phyloP scores from a whole-genome alignment of 345 rosid genomes.

The Physaria fendleri region DNA sequence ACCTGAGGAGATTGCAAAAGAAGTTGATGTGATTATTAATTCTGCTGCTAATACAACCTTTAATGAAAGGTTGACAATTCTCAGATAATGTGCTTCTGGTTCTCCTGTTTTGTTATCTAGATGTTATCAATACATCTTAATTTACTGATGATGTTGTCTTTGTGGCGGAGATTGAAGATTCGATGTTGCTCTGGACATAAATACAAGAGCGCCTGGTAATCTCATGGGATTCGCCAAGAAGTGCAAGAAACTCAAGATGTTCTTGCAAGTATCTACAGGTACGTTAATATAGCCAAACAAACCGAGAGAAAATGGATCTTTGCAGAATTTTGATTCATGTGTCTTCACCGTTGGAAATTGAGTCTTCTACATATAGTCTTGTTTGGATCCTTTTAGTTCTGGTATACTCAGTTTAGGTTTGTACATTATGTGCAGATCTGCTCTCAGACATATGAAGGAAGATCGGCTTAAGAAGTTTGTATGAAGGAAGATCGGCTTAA shows the following conservation, averaged over 20 bases:
- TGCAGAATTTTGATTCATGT: too few species aligned
- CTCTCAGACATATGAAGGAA: background rate
- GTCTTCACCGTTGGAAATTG: background rate
- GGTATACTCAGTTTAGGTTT: background rate
- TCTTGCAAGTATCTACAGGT: too few species aligned
- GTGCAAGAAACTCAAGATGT: too few species aligned
- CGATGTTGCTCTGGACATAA: too few species aligned
- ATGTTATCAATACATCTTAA: background rate
- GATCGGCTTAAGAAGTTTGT: background rate
- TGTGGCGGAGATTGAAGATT: too few species aligned
- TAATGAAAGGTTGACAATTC: slow-evolving; percentile 48
- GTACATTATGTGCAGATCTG: background rate
- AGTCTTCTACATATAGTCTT: too few species aligned
- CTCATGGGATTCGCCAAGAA: too few species aligned
- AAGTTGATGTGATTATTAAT: slow-evolving; percentile 62
- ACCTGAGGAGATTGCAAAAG: slow-evolving; percentile 47
- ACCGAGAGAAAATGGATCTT: too few species aligned
- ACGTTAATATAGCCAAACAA: too few species aligned
- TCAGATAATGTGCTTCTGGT: background rate
- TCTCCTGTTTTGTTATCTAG: background rate
- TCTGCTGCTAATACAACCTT: slow-evolving; percentile 86
- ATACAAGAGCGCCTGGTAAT: too few species aligned
- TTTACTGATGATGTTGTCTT: too few species aligned
- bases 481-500: background rate
- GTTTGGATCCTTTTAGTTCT: background rate